Evolutionary conservation across 345 rosid species (phyloP), one percentile per base, ranked within the genome.

Genomic region (Sapria himalayana): DNA sequence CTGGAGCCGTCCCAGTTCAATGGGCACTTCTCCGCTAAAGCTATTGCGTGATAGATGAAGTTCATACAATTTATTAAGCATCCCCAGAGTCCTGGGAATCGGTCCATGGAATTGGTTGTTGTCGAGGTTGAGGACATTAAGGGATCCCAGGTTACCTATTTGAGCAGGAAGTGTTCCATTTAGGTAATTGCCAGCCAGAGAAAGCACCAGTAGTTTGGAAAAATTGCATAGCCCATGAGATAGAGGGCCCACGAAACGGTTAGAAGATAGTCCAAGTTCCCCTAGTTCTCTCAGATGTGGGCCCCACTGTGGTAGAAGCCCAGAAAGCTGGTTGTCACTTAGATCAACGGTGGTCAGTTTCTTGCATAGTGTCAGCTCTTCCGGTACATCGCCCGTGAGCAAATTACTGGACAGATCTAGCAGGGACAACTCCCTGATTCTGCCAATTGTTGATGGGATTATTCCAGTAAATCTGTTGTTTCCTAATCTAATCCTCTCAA

Each of bases 401-500:
- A 63, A 59, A 53, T 89, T 89, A 15, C 64, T 58, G 3, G 98
- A 89, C 15, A 82, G 57, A 56, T 89, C 93, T 33, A 89, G 47
- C 31, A 89, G 42, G 0, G 78, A 67, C 24, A 89, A 41, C 48
- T 70, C 65, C 7, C 45, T 69, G 53, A 89, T 71, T 48, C 67
- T 74, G 13, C 95, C 92, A 19, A 84, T 48, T 13, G 93, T 71
- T 82, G 72, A 62, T 0, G 98, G 98, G 52, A 89, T 71, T 37
- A 45, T 59, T 34, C 95, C 98, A 5, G 56, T 66, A 55, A 79
- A 79, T 14, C 49, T 66, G 56, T 82, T 89, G 59, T 59, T 64
- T 15, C 95, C 94, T 39, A 89, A 51, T 51, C 98, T 74, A 14
- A 89, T 43, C 57, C 98, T 79, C 48, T 77, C 91, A 41, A 89